A percentile compares a stretch with the other conserved stretches of the same genome.
These are phyloP conservation scores for Ceratobasidium theobromae DNA, from an alignment of 1,284 basidiomycete species.

Conservation along the genomic window DNA sequence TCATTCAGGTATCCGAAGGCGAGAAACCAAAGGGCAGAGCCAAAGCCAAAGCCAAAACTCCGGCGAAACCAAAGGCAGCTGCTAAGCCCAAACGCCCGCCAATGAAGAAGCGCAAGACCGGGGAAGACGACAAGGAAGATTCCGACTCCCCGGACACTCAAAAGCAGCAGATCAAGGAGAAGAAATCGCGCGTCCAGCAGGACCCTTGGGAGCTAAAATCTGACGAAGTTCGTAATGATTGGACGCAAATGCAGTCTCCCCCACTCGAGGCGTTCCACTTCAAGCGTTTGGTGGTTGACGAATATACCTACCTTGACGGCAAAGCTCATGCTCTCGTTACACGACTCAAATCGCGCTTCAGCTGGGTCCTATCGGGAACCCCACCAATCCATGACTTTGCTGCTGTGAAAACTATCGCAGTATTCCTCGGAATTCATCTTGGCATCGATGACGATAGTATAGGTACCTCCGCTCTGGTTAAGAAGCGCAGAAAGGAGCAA, in stretches of 20 bases:
- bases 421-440: conserved; percentile 82
- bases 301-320: conserved; percentile 91
- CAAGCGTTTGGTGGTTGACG: conserved; percentile 86
- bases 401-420: conserved; percentile 87
- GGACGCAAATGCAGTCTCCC: conserved; percentile 76
- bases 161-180: conserved; percentile 40
- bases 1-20: conserved; percentile 16
- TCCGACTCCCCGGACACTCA: conserved; percentile 40
- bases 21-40: conserved; percentile 36
- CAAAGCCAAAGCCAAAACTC: conserved; percentile 41
- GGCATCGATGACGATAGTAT: conserved; percentile 89
- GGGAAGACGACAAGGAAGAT: conserved; percentile 41
- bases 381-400: conserved; percentile 91
- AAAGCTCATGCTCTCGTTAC: conserved; percentile 79
- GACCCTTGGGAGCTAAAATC: conserved; percentile 82
- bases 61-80: conserved; percentile 40
- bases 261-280: conserved; percentile 92
- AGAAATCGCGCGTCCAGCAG: conserved; percentile 54
- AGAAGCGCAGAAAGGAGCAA: conserved; percentile 79
- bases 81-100: conserved; percentile 37
- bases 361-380: conserved; percentile 96
- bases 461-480: conserved; percentile 69
- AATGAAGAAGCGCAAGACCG: conserved; percentile 52
- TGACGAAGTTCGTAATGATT: conserved; percentile 66
- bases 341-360: conserved; percentile 72